Base-by-base conservation (phyloP, 257 asterid species). In the Henckelia pumila region DNA sequence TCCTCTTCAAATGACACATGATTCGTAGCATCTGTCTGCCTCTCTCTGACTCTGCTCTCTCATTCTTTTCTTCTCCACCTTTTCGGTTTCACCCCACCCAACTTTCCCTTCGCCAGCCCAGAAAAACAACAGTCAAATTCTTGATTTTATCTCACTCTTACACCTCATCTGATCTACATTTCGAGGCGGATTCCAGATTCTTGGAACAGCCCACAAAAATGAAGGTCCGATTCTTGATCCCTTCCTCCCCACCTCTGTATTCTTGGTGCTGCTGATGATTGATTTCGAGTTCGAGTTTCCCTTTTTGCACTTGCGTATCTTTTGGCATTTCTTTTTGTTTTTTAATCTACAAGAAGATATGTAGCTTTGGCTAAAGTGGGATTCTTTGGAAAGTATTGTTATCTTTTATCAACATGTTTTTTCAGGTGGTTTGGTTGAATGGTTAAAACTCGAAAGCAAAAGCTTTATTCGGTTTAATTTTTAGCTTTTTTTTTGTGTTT, bases 281-380 rank as follows among this genome's bases (percentile, higher is more conserved):
- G 6, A 60, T 16, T 62, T 35, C 63, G 53, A 21, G 67, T 59
- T 35, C 67, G 44, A 17, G 67, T 66, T 70, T 25, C 56, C 67
- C 52, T 50, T 74, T 56, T 70, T 70, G 61, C 29, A 7, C 74
- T 67, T 67, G 82, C 77, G 75, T 44, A 62, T 70, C 53, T 52
- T 16, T 35, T 19, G 53, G 53, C 63, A 17, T 35, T 70, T 71
- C 32, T 52, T 28, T 59, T 13, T 67, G 56, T 61, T 52, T 24
- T 58, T 19, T 52, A 21, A 2, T 20, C 14, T n/a, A n/a, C n/a
- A n/a, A n/a, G n/a, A n/a, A n/a, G n/a, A n/a, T n/a, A n/a, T n/a
- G n/a, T n/a, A n/a, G n/a, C n/a, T n/a, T n/a, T 59, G 30, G 60
- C 16, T 13, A 6, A 8, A 13, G 6, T 59, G 30, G 13, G 56